Base-by-base conservation (phyloP, 2,329 filamentous ascomycete species). In the Cryphonectria naterciae region DNA sequence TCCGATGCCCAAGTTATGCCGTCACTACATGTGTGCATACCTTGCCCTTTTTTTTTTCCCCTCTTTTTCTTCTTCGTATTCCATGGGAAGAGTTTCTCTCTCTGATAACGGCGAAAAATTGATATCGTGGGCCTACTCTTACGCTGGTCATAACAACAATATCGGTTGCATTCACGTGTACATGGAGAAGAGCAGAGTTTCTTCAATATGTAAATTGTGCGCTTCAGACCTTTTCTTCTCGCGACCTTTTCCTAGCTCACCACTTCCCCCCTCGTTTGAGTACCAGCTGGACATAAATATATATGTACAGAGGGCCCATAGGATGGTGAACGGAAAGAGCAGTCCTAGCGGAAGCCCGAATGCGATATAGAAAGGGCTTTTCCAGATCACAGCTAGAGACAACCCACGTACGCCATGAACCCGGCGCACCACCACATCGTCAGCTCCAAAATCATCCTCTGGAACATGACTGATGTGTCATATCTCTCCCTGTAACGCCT, bases 301-400 rank as follows among this genome's bases (percentile, higher is more conserved):
- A 25, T 68, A 70, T 13, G 70, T 70, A 19, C 66, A 65, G 22
- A 70, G 65, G 11, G 65, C 54, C 70, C 68, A 72, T 1, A 67
- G 35, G 25, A 65, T 65, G 43, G 70, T 68, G 65, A 68, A 70
- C 2, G 60, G 52, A 35, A 72, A 70, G 25, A 70, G 46, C 1
- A 72, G 39, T 22, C 68, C 70, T 25, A 72, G 35, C 8, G 70
- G 70, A n/a, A 72, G 54, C 25, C 70, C 70, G 25, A 72, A 72
- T 39, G 70, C 70, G 2, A 70, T 28, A 22, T 70, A 65, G 25
- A 70, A 72, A 11, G 39, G 41, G 7, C 58, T 58, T 13, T 70
- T 70, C 58, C 64, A 72, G 28, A 72, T 70, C 4, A 72, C 68
- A 39, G 68, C 70, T 19, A 69, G 8, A 72, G 64, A 63, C 64